A percentile compares a stretch with the other conserved stretches of the same genome.
These are phyloP conservation scores for Apiotrichum laibachii DNA, from an alignment of 1,284 basidiomycete species.

Conservation along the genomic window DNA sequence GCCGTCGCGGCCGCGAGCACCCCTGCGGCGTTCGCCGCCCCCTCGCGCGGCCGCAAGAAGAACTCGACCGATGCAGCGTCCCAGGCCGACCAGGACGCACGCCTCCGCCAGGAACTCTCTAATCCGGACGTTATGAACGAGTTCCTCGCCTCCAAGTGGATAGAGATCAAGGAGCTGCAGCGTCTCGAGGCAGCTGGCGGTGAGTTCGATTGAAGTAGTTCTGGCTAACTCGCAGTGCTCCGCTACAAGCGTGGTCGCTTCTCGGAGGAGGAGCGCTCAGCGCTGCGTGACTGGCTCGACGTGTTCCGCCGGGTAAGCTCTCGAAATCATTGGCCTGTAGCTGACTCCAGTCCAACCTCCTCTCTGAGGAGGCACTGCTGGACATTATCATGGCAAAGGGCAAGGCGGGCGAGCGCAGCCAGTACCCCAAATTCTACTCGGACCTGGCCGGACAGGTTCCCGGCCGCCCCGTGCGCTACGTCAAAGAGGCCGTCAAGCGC, in stretches of 20 bases:
- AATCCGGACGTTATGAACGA: constrained; percentile 25
- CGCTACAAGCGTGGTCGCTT: constrained; percentile 39
- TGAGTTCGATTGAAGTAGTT: constrained; percentile 20
- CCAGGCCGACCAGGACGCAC: constrained; percentile 14
- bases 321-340: not conserved
- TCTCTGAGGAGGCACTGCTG: constrained; percentile 26
- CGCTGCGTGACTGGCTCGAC: constrained; percentile 29
- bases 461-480: constrained; percentile 42
- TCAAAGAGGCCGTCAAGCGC: constrained; percentile 37
- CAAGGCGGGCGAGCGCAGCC: constrained; percentile 18
- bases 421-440: constrained; percentile 37
- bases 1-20: not conserved
- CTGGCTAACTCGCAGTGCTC: constrained; percentile 32
- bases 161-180: constrained; percentile 26
- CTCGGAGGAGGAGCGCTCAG: constrained; percentile 27
- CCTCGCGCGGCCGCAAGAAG: not conserved
- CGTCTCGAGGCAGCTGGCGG: constrained; percentile 37
- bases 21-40: not conserved
- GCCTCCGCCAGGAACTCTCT: constrained; percentile 16
- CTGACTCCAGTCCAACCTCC: constrained; percentile 7
- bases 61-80: constrained; percentile 1
- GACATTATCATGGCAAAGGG: constrained; percentile 36
- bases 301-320: constrained; percentile 23
- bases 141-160: constrained; percentile 35
- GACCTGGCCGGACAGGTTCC: constrained; percentile 37